These are phyloP conservation scores for Nicotiana attenuata DNA, from an alignment of 257 asterid species.

Conservation along the genomic window DNA sequence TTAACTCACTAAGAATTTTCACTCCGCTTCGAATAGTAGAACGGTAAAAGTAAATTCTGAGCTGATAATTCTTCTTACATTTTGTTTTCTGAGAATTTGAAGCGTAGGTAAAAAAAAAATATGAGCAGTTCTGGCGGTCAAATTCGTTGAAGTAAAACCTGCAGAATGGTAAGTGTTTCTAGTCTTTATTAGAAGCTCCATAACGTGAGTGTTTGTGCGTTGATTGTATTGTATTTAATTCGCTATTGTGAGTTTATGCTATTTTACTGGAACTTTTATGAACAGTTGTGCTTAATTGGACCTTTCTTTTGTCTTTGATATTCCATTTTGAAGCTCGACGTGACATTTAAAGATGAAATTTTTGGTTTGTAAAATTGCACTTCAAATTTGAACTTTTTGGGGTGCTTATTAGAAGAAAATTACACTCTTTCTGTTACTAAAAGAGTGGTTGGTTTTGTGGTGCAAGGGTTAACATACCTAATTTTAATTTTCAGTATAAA, in stretches of 20 bases:
- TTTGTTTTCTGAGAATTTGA: neutral
- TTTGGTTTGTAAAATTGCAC: neutral
- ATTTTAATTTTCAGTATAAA: neutral
- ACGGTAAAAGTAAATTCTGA: neutral
- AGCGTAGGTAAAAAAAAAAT: constrained; percentile 21
- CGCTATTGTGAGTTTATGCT: neutral
- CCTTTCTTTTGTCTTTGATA: neutral
- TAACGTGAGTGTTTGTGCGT: neutral
- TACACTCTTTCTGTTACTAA: neutral
- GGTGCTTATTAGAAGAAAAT: neutral
- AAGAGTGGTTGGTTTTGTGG: neutral
- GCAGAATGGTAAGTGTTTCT: constrained; percentile 40
- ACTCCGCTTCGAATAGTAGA: neutral
- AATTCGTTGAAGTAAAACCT: constrained; percentile 23
- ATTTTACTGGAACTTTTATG: neutral
- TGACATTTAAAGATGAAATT: neutral
- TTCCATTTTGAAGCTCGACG: neutral
- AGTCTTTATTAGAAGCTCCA: neutral
- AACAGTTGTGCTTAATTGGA: neutral
- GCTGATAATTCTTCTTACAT: neutral
- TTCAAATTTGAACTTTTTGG: neutral
- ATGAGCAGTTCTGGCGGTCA: constrained; percentile 14
- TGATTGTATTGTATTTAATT: neutral
- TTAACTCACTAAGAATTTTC: too few species aligned
- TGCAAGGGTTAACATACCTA: neutral